A percentile compares a stretch with the other conserved stretches of the same genome.
These are phyloP conservation scores for Venturia asperata DNA, from an alignment of 2,329 filamentous ascomycete species.

Conservation along the genomic window DNA sequence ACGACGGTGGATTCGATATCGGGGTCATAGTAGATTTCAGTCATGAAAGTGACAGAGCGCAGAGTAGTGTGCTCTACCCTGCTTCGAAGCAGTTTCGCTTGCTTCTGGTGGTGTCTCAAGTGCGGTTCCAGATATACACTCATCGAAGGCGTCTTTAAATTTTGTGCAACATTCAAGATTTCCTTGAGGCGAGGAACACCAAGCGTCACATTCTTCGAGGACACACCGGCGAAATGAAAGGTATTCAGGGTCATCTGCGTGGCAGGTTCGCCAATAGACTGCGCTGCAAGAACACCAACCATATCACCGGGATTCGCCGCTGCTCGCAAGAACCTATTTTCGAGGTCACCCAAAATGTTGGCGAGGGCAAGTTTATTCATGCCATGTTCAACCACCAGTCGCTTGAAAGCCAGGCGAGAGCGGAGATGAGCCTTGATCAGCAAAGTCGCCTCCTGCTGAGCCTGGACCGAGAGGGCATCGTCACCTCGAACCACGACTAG, in stretches of 20 bases:
- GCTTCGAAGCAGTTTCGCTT: conserved; percentile 78
- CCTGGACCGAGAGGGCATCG: conserved; percentile 76
- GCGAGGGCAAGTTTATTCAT: conserved; percentile 89
- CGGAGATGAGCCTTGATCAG: conserved; percentile 89
- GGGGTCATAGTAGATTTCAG: conserved; percentile 96
- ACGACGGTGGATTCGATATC: conserved; percentile 81
- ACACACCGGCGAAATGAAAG: conserved; percentile 99
- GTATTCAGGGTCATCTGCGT: conserved; percentile 99
- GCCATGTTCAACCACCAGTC: conserved; percentile 76
- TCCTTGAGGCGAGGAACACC: conserved; percentile 99
- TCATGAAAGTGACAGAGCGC: conserved; percentile 81
- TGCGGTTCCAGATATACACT: conserved; percentile 70
- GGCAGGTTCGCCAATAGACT: conserved; percentile 96
- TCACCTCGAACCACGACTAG: conserved; percentile 80
- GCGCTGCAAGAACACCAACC: conserved; percentile 94
- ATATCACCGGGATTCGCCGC: conserved; percentile 92
- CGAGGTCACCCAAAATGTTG: conserved; percentile 83
- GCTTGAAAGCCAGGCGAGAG: conserved; percentile 86
- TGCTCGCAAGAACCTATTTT: conserved; percentile 78
- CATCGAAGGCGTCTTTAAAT: conserved; percentile 99
- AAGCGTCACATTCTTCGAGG: conserved; percentile 97
- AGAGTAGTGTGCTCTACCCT: conserved; percentile 91
- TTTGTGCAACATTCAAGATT: conserved; percentile 94
- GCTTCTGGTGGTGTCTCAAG: conserved; percentile 60
- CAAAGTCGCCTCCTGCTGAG: conserved; percentile 79